Evolutionary conservation across 2,329 filamentous ascomycete species (phyloP).

Genomic region (Epichloe sp.): DNA sequence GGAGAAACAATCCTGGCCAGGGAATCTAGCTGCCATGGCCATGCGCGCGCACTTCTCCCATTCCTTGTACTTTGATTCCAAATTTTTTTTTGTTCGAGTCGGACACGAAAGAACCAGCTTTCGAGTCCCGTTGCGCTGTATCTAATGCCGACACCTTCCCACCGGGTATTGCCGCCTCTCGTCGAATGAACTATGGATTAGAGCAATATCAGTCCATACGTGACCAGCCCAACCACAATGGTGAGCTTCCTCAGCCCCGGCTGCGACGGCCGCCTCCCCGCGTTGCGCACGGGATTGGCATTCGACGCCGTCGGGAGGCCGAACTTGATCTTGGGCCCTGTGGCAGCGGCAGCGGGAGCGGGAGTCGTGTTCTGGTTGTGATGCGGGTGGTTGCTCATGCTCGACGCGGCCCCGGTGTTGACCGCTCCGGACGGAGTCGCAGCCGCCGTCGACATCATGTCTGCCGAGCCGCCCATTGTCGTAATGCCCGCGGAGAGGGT

Average conservation of each 20-base stretch:
- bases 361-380: not conserved
- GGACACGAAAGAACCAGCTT: not conserved
- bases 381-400: not conserved
- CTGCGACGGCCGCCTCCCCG: slow-evolving; percentile 4
- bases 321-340: not conserved
- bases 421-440: not conserved
- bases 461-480: not conserved
- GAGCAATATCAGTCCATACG: slow-evolving; percentile 5
- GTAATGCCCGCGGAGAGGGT: not conserved
- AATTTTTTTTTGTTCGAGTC: too few species aligned
- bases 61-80: too few species aligned
- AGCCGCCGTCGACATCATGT: not conserved
- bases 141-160: too few species aligned
- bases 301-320: not conserved
- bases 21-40: too few species aligned
- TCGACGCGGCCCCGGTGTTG: not conserved
- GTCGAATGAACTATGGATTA: not conserved
- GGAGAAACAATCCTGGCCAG: too few species aligned
- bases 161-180: too few species aligned
- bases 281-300: not conserved
- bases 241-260: slow-evolving; percentile 5
- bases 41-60: too few species aligned
- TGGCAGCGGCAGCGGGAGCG: too few species aligned
- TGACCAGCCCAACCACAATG: slow-evolving; percentile 4
- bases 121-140: too few species aligned